Base-by-base conservation (phyloP, 163 green algal genomes). In the Trebouxia gelatinosa region DNA sequence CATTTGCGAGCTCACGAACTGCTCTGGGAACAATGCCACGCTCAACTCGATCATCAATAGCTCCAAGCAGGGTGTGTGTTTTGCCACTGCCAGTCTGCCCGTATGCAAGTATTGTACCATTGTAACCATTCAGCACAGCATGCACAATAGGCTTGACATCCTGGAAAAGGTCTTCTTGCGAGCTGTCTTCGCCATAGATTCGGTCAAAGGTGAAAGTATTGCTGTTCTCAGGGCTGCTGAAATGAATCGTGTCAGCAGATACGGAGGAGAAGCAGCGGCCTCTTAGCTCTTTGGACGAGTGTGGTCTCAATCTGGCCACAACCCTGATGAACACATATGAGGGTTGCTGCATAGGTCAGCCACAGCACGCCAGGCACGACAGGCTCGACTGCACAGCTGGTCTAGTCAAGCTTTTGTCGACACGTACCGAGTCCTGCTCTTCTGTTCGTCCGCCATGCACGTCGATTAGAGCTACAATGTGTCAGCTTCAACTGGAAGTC, bases 41-140 rank as follows among this genome's bases (percentile, higher is more conserved):
- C 26, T 85, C 37, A 2, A 59, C 26, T 0, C 64, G 11, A 51
- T 80, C 57, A 5, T 16, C 34, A 29, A 93, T 77, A 38, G 85
- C 78, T 0, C 90, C 91, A 65, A 90, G 71, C 26, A 97, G 84
- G 0, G 89, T 94, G 83, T 95, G 90, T 0, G 92, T 96, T 77
- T 97, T 97, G 34, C 92, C 92, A 74, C 81, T 88, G 68, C 91
- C 91, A 16, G 91, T 91, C 59, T 87, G 83, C 0, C 86, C 86
- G 62, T 88, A 92, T 32, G 84, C 78, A 37, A 94, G 80, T 23
- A 94, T 85, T 26, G 87, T 91, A 9, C 83, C 89, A 35, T 93
- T 91, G 78, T 85, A 88, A 7, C 89, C 90, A 6, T 65, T 38
- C 31, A 91, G 68, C 16, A 87, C 85, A 13, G 80, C 78, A 1